Evolutionary conservation across 495 filamentous ascomycete species (phyloP).

Genomic region (Pseudomonodictys pantanalensis): DNA sequence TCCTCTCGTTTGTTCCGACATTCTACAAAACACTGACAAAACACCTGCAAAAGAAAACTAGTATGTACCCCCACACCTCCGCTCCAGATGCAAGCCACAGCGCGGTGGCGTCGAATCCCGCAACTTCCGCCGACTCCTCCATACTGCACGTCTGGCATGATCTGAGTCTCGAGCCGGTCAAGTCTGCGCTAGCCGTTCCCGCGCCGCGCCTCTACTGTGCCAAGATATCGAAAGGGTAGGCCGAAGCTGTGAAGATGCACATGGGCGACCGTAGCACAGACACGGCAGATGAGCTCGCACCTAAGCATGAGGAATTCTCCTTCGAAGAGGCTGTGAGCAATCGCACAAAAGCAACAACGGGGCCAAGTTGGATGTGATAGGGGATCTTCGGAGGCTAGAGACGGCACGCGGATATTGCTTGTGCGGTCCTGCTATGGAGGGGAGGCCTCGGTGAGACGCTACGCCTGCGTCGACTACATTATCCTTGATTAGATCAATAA

Average conservation of each 20-base stretch:
- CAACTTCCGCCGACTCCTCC: not conserved
- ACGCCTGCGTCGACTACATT: too few species aligned
- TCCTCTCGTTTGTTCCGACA: too few species aligned
- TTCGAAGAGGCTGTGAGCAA: not conserved
- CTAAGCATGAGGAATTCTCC: not conserved
- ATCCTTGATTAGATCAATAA: too few species aligned
- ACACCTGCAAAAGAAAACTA: not conserved
- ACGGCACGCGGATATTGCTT: too few species aligned
- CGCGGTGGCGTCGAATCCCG: not conserved
- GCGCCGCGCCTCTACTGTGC: constrained; percentile 13
- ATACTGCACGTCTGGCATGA: constrained; percentile 1
- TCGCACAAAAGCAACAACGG: too few species aligned
- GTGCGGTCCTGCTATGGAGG: too few species aligned
- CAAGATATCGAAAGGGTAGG: constrained; percentile 18
- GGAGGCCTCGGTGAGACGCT: too few species aligned
- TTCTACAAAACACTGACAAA: constrained; percentile 13
- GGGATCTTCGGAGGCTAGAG: too few species aligned
- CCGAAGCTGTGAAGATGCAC: constrained; percentile 11
- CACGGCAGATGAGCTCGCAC: not conserved
- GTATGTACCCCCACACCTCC: constrained; percentile 14
- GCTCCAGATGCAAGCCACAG: constrained; percentile 4
- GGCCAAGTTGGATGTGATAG: too few species aligned
- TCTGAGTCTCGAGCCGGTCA: constrained; percentile 3
- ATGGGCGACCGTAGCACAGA: not conserved
- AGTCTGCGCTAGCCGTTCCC: not conserved